These are phyloP conservation scores for Starmerella stellata DNA, from an alignment of 805 yeast genomes.

Conservation along the genomic window DNA sequence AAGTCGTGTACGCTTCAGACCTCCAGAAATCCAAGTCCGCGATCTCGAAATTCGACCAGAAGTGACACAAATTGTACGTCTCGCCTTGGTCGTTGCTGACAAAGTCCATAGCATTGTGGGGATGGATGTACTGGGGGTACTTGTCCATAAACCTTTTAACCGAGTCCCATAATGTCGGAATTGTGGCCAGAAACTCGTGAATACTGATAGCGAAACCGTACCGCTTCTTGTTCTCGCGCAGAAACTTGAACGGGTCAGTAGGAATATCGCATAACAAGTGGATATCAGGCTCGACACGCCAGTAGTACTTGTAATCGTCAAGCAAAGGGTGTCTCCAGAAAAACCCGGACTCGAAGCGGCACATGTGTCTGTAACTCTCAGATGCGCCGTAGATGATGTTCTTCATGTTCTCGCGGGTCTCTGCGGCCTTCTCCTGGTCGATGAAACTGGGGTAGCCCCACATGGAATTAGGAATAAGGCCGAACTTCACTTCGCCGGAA, in stretches of 20 bases:
- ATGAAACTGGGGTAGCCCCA: slow-evolving; percentile 55
- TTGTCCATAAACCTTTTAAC: slow-evolving; percentile 30
- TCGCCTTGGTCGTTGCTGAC: slow-evolving; percentile 51
- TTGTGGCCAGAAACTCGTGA: slow-evolving; percentile 43
- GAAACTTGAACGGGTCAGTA: slow-evolving; percentile 41
- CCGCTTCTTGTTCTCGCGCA: slow-evolving; percentile 36
- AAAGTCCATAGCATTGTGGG: slow-evolving; percentile 46
- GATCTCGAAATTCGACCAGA: slow-evolving; percentile 78
- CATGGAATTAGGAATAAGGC: slow-evolving; percentile 34
- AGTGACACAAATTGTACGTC: slow-evolving; percentile 66
- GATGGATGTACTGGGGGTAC: slow-evolving; percentile 35
- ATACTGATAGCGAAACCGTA: slow-evolving; percentile 55
- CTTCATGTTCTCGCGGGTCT: slow-evolving; percentile 53
- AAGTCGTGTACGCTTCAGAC: slow-evolving; percentile 46
- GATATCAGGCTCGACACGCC: slow-evolving; percentile 65
- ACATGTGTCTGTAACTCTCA: slow-evolving; percentile 61
- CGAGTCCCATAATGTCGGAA: slow-evolving; percentile 45
- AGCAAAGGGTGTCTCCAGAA: slow-evolving; percentile 45
- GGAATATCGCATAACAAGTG: slow-evolving; percentile 41
- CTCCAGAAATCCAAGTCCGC: slow-evolving; percentile 63
- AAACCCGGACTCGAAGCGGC: slow-evolving; percentile 62
- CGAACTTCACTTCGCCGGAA: slow-evolving; percentile 51
- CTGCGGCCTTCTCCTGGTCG: slow-evolving; percentile 31
- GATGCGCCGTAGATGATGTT: slow-evolving; percentile 76
- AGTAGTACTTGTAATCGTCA: slow-evolving; percentile 44